Evolutionary conservation across 2,329 filamentous ascomycete species (phyloP), one percentile per base, ranked within the genome.

Genomic region (Ophidiomyces ophidiicola): DNA sequence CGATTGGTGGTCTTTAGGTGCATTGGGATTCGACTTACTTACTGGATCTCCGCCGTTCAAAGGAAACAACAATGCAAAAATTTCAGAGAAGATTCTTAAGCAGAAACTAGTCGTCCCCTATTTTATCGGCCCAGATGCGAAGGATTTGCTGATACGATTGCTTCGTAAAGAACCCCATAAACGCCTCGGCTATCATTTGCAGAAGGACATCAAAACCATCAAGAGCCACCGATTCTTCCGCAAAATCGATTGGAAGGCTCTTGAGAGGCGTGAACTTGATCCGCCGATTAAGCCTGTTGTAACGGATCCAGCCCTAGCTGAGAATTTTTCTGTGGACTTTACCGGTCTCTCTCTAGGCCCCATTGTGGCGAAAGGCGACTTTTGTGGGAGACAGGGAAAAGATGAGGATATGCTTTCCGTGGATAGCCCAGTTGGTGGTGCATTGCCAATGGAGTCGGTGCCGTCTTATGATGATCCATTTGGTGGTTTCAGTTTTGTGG

Each of bases 1-100:
- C 12, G 90, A 98, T 64, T 98, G 88, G 88, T 98, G 90, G 90
- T 94, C 87, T 3, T 79, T 98, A 32, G 90, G 92, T 24, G 87
- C 88, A 2, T 72, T 98, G 32, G 86, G 84, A 23, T 93, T 80
- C 59, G 90, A 98, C 58, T 69, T 98, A 24, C 78, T 98, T 58
- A 96, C 88, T 6, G 90, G 92, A 38, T 79, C 79, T 39, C 86
- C 88, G 6, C 90, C 92, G 0, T 98, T 96, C 65, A 77, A 77
- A 18, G 90, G 84, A 30, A 79, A 80, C 59, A 96, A 94, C 64
- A 79, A 93, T 57, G 78, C 84, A 55, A 96, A 94, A 68, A 87
- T 94, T 47, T 85, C 94, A 60, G 82, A 94, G 52, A 93, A 90
- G 58, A 98, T 98, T 52, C 69, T 94, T 51, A 88, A 88, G 65